These are phyloP conservation scores for Coccinonectria pachysandricola DNA, from an alignment of 2,329 filamentous ascomycete genomes.

Conservation along the genomic window DNA sequence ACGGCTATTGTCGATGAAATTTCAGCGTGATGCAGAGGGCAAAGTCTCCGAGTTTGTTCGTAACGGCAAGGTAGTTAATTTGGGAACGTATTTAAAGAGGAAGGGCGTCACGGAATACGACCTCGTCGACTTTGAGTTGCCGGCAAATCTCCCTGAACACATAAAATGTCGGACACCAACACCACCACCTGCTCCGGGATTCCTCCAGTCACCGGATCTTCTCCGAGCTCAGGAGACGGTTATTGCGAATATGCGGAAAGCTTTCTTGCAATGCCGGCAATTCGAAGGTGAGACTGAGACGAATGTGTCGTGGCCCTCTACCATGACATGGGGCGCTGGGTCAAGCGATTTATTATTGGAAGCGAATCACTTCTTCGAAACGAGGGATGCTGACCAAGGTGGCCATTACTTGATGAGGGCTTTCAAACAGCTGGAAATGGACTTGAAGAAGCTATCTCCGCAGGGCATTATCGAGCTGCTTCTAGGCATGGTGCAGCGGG, in stretches of 20 bases:
- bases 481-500: constrained; percentile 33
- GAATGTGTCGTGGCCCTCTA: constrained; percentile 29
- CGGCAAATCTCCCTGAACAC: constrained; percentile 32
- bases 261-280: constrained; percentile 34
- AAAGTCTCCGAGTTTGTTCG: constrained; percentile 43
- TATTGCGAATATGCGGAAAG: constrained; percentile 33
- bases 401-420: constrained; percentile 31
- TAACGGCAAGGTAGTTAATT: constrained; percentile 40
- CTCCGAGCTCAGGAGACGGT: constrained; percentile 34
- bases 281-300: constrained; percentile 28
- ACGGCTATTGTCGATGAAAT: constrained; percentile 39
- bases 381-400: constrained; percentile 28
- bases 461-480: constrained; percentile 33
- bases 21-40: constrained; percentile 41
- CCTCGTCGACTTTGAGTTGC: constrained; percentile 34
- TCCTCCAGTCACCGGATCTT: constrained; percentile 32
- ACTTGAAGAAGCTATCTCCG: constrained; percentile 32
- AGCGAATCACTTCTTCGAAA: constrained; percentile 33
- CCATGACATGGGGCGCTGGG: constrained; percentile 33
- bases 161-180: constrained; percentile 36
- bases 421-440: constrained; percentile 32
- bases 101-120: constrained; percentile 45
- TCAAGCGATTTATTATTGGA: constrained; percentile 35
- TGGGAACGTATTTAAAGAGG: constrained; percentile 41
- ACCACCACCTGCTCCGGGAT: constrained; percentile 31